phyloP scores from a whole-genome alignment of 257 asterid species.

The Anisodus tanguticus region DNA sequence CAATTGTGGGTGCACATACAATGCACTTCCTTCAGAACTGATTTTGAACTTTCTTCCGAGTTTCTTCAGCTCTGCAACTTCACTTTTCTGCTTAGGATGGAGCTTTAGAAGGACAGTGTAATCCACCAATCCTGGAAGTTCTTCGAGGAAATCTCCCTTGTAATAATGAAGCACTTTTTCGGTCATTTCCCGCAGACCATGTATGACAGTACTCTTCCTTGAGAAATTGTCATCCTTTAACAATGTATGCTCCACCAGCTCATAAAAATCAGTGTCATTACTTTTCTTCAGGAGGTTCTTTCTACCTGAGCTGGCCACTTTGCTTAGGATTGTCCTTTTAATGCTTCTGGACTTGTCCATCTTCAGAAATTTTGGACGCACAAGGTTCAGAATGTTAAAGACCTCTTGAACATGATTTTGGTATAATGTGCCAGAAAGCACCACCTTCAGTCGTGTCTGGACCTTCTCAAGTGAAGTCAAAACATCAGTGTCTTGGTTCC shows the following conservation, averaged over 20 bases:
- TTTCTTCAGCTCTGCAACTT: constrained; percentile 55
- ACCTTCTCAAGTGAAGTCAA: constrained; percentile 89
- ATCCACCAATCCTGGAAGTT: constrained; percentile 92
- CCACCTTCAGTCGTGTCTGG: constrained; percentile 84
- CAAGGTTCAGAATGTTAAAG: constrained; percentile 88
- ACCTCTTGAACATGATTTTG: constrained; percentile 97
- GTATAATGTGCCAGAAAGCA: constrained; percentile 92
- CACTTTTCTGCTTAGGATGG: constrained; percentile 59
- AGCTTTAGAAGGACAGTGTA: constrained; percentile 77
- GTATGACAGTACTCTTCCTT: constrained; percentile 76
- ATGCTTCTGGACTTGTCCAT: constrained; percentile 67
- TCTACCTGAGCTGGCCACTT: constrained; percentile 55
- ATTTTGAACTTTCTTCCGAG: constrained; percentile 66
- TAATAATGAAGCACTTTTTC: constrained; percentile 82
- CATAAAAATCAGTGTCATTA: constrained; percentile 75
- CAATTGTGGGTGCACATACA: constrained; percentile 81
- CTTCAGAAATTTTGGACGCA: constrained; percentile 87
- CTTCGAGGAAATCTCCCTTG: constrained; percentile 93
- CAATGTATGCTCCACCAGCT: constrained; percentile 75
- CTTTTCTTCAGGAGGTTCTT: constrained; percentile 58
- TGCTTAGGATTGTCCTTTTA: constrained; percentile 82
- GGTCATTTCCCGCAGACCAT: constrained; percentile 93
- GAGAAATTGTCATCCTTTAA: constrained; percentile 68
- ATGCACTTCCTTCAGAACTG: constrained; percentile 90
- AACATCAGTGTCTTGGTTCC: constrained; percentile 90